Conservation (phyloP, 805 yeast species). For the Hanseniaspora vineae region DNA sequence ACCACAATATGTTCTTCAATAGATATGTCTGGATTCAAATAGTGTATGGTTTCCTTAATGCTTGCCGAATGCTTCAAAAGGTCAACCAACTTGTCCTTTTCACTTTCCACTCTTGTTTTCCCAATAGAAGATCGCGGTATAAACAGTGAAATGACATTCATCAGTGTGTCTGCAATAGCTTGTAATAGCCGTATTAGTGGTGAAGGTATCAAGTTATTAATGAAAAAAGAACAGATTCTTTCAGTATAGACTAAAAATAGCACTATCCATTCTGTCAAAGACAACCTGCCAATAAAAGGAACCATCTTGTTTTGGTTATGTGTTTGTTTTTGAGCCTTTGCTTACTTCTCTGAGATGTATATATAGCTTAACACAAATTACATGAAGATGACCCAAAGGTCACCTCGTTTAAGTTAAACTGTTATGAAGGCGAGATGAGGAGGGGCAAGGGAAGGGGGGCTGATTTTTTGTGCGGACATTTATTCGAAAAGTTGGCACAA, state of each 20-base stretch:
- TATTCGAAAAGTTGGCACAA: too few species aligned
- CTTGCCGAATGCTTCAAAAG: conserved; percentile 25
- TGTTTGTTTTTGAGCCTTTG: not conserved
- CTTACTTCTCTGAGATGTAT: not conserved
- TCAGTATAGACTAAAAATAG: conserved; percentile 4
- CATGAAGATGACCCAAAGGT: too few species aligned
- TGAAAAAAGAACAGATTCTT: conserved; percentile 1
- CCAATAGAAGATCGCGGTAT: not conserved
- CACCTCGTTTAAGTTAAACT: too few species aligned
- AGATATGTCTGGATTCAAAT: conserved; percentile 44
- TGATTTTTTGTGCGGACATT: not conserved
- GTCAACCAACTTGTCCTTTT: not conserved
- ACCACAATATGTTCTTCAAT: conserved; percentile 66
- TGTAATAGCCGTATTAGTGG: not conserved
- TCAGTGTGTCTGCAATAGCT: not conserved
- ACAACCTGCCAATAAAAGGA: conserved; percentile 3
- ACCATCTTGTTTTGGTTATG: conserved; percentile 1
- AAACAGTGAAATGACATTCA: not conserved
- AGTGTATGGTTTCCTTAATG: conserved; percentile 51
- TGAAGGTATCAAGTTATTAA: not conserved
- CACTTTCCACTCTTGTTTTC: not conserved
- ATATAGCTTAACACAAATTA: too few species aligned
- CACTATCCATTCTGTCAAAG: conserved; percentile 3
- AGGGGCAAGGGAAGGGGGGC: too few species aligned
- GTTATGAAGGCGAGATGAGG: too few species aligned